These are phyloP conservation scores for Curvularia hawaiiensis DNA, from an alignment of 2,329 filamentous ascomycete genomes.

Conservation along the genomic window DNA sequence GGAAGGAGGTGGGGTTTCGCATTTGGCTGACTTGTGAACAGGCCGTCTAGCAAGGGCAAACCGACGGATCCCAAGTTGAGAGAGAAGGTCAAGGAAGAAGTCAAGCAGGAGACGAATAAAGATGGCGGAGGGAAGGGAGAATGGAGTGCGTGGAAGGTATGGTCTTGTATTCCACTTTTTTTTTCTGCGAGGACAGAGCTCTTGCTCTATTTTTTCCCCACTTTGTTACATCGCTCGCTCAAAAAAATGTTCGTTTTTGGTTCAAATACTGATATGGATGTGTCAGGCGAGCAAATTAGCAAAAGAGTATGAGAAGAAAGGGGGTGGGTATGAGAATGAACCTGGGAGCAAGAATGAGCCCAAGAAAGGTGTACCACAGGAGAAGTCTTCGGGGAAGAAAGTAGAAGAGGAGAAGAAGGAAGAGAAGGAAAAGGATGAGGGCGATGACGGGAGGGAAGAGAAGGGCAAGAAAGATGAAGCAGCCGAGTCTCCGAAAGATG, in stretches of 20 bases:
- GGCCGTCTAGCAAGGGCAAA: constrained; percentile 52
- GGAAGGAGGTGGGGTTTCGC: not conserved
- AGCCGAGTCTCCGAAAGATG: constrained; percentile 17
- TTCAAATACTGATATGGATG: not conserved
- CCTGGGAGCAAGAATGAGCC: constrained; percentile 52
- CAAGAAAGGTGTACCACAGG: constrained; percentile 47
- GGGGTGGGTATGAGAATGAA: constrained; percentile 50
- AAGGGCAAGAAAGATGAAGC: constrained; percentile 11
- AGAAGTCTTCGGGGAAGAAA: constrained; percentile 29
- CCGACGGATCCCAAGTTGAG: constrained; percentile 53
- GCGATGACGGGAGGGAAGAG: not conserved
- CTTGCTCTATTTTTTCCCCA: not conserved
- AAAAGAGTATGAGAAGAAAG: constrained; percentile 50
- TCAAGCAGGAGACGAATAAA: constrained; percentile 54
- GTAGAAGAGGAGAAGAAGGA: constrained; percentile 17
- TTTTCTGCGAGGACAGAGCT: not conserved
- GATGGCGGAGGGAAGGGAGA: constrained; percentile 54
- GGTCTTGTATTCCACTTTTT: not conserved
- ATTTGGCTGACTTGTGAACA: not conserved
- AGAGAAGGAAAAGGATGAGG: constrained; percentile 16
- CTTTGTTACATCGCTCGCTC: not conserved
- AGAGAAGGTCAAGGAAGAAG: constrained; percentile 53
- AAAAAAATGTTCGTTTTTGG: not conserved
- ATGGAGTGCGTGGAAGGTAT: constrained; percentile 55
- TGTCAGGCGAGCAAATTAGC: constrained; percentile 49